Evolutionary conservation across 768 basidiomycete species (phyloP), one percentile per base, ranked within the genome.

Genomic region (Boletus tylopilopsis): DNA sequence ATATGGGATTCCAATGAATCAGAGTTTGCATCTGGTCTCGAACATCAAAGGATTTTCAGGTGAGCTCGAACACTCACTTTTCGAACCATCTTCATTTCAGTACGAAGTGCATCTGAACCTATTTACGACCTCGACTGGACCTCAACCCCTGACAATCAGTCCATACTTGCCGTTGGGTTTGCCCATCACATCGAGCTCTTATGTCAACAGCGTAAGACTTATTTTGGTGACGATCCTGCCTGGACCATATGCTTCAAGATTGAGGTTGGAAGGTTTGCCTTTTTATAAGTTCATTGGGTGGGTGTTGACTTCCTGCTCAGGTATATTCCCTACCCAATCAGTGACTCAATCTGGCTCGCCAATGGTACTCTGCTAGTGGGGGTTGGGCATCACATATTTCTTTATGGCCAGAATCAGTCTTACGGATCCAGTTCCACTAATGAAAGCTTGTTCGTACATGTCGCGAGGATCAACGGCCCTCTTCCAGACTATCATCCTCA

Each of bases 1-100:
- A 92, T 98, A 16, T 98, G 95, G 95, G 93, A 97, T 67, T 96
- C 94, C 0, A 87, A 87, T 44, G 89, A 90, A 66, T 94, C 90
- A 16, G 90, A 95, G 67, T 97, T 97, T 67, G 84, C 91, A 8
- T 86, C 88, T 5, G 94, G 94, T 3, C 72, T 94, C 41, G 94
- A 96, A 66, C 87, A 85, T 62, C 74, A 76, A 35, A 73, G 76
- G 33, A 65, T 80, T 13, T 84, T 80, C 52, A 75, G 72, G 90
- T 90, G 60, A 56, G 73, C 56, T 34, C 27, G 6, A 27, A 15
- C 27, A 36, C 19, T 38, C 18, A 16, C 13, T 36, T 37, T 9
- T 22, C n/a, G 16, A n/a, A 9, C 40, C 13, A 35, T 21, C 15
- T 45, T 49, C 16, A 56, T 46, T 21, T 30, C 23, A 13, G 23